Conservation (phyloP, 495 filamentous ascomycete genomes). For the Penicillium arizonense region DNA sequence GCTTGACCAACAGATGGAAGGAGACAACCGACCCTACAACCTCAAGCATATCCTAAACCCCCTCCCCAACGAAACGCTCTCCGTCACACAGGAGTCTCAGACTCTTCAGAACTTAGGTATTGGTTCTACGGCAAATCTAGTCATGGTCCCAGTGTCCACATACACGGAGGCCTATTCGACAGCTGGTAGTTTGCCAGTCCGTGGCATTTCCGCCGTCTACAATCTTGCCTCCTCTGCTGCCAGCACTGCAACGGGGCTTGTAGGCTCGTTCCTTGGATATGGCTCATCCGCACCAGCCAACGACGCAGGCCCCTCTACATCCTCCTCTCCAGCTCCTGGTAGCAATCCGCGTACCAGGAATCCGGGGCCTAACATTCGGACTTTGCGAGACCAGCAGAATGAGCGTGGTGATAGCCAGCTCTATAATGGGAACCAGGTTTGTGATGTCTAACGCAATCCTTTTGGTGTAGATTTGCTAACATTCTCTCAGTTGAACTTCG, state of each 20-base stretch:
- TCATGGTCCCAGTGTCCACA: slow-evolving; percentile 68
- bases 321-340: slow-evolving; percentile 12
- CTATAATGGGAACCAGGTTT: slow-evolving; percentile 88
- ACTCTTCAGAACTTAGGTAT: slow-evolving; percentile 65
- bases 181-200: slow-evolving; percentile 39
- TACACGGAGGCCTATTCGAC: slow-evolving; percentile 60
- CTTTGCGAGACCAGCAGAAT: slow-evolving; percentile 54
- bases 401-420: slow-evolving; percentile 59
- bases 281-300: slow-evolving; percentile 24
- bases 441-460: slow-evolving; percentile 17
- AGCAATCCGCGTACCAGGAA: slow-evolving; percentile 15
- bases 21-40: slow-evolving; percentile 63
- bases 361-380: slow-evolving; percentile 48
- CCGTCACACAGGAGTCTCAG: slow-evolving; percentile 68
- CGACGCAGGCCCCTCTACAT: slow-evolving; percentile 4
- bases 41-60: slow-evolving; percentile 86
- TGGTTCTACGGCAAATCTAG: slow-evolving; percentile 74
- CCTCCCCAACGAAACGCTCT: slow-evolving; percentile 68
- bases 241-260: slow-evolving; percentile 44
- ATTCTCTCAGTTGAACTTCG: slow-evolving; percentile 63
- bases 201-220: slow-evolving; percentile 43
- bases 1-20: slow-evolving; percentile 59
- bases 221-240: slow-evolving; percentile 43
- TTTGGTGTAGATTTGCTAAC: background rate
- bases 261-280: slow-evolving; percentile 58